Evolutionary conservation across 2,329 filamentous ascomycete genomes (phyloP), one percentile per base, ranked within the genome.

Genomic region (Cercospora berteroae): DNA sequence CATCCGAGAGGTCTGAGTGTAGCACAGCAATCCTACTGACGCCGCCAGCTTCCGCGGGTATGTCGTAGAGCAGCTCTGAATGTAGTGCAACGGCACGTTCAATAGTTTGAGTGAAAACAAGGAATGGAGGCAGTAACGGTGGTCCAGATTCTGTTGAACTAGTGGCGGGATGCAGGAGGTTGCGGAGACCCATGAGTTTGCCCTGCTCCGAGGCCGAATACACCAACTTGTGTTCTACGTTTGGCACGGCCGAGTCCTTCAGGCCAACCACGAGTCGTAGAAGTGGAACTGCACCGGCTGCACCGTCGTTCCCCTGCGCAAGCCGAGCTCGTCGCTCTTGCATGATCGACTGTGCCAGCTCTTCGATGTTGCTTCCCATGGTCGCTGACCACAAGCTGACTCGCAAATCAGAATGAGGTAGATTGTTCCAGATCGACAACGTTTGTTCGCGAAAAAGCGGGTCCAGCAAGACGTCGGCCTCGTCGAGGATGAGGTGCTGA

Each of bases 101-200:
- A 66, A 99, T 97, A 0, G 94, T 97, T 81, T 99, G 95, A 0
- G 94, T 95, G 79, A 99, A 99, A 68, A 99, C 90, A 5, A 99
- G 85, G 80, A 97, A 97, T 0, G 95, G 95, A 0, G 95, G 93
- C 0, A 92, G 88, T 56, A 98, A 83, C 2, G 83, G 80, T 7
- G 83, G 79, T 20, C 75, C 72, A 6, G 84, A 82, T 29, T 87
- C 84, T 9, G 86, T 85, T 0, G 88, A 84, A 10, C 82, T 81
- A 1, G 88, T 83, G 6, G 86, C 86, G 0, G 94, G 94, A 73
- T 93, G 93, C 1, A 98, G 84, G 31, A 99, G 87, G 77, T 98
- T 93, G 56, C 95, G 90, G 12, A 99, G 85, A 6, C 92, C 94
- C 64, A 97, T 88, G 31, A 99, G 88, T 78, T 99, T 99, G 68